Evolutionary conservation across 139 green algal species (phyloP), one percentile per base, ranked within the genome.

Genomic region (Trebouxia sp.): DNA sequence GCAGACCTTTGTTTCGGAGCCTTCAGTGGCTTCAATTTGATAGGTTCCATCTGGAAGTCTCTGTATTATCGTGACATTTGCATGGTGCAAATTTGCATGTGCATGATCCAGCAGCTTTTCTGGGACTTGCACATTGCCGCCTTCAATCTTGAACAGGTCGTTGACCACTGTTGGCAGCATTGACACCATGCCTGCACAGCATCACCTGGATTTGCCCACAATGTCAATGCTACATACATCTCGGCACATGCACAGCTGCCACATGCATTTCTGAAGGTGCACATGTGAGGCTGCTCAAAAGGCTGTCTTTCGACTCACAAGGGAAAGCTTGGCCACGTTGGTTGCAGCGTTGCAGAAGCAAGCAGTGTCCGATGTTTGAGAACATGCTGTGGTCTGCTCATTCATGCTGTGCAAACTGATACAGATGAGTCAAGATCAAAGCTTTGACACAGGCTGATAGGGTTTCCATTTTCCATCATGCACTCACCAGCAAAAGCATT

Each of bases 401-500:
- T 4, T 48, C 32, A 15, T 48, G 62, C 62, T 38, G 62, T 9
- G n/a, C n/a, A n/a, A n/a, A n/a, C n/a, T n/a, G n/a, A n/a, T n/a
- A n/a, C n/a, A n/a, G n/a, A n/a, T n/a, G n/a, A n/a, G n/a, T n/a
- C n/a, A n/a, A n/a, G n/a, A n/a, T n/a, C n/a, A n/a, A n/a, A n/a
- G n/a, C n/a, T n/a, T n/a, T n/a, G n/a, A n/a, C n/a, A n/a, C n/a
- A n/a, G n/a, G n/a, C n/a, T n/a, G n/a, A n/a, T n/a, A n/a, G n/a
- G n/a, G n/a, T n/a, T n/a, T n/a, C n/a, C n/a, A n/a, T n/a, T 11
- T 51, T 32, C 10, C 37, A 42, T 6, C n/a, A 50, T 43, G n/a
- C 24, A 14, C 78, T 35, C 62, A 86, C 88, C 88, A 42, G 90
- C 90, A 50, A 94, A 56, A 0, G 90, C 90, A 43, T 94, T 94